phyloP scores from a whole-genome alignment of 495 filamentous ascomycete genomes.

The Penicillium lagena region DNA sequence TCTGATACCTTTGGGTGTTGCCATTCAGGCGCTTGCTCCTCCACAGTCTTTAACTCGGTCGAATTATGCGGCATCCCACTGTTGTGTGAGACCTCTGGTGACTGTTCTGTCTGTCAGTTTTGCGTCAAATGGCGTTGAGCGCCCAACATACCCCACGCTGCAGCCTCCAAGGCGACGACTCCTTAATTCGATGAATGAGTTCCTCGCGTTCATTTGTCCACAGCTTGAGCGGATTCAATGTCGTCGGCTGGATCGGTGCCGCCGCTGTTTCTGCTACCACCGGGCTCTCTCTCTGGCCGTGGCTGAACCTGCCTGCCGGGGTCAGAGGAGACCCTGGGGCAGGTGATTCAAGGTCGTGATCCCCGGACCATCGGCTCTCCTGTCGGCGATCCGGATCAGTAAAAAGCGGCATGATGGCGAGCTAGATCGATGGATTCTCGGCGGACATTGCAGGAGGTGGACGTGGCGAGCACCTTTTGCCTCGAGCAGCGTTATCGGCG shows the following conservation, averaged over 20 bases:
- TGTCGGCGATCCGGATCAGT: slow-evolving; percentile 31
- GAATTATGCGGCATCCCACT: too few species aligned
- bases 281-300: slow-evolving; percentile 1
- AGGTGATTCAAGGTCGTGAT: slow-evolving; percentile 14
- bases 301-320: not conserved
- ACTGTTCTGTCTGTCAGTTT: slow-evolving; percentile 8
- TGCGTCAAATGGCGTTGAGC: not conserved
- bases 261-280: slow-evolving; percentile 1
- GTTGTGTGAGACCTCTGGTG: not conserved
- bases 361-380: slow-evolving; percentile 23
- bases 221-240: slow-evolving; percentile 9
- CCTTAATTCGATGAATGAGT: slow-evolving; percentile 82
- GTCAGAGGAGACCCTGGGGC: slow-evolving; percentile 9
- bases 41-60: not conserved
- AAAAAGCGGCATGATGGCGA: slow-evolving; percentile 35
- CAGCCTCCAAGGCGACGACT: slow-evolving; percentile 70
- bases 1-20: slow-evolving; percentile 5
- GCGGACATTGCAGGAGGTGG: slow-evolving; percentile 14
- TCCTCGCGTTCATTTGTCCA: slow-evolving; percentile 56
- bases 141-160: slow-evolving; percentile 52
- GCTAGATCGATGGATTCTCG: slow-evolving; percentile 4
- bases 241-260: slow-evolving; percentile 1
- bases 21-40: slow-evolving; percentile 2
- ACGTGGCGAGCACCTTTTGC: slow-evolving; percentile 15
- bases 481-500: slow-evolving; percentile 1